A percentile compares a stretch with the other conserved stretches of the same genome.
Evolutionary conservation across 768 basidiomycete species (phyloP).

Genomic region (Chalciporus chontae): DNA sequence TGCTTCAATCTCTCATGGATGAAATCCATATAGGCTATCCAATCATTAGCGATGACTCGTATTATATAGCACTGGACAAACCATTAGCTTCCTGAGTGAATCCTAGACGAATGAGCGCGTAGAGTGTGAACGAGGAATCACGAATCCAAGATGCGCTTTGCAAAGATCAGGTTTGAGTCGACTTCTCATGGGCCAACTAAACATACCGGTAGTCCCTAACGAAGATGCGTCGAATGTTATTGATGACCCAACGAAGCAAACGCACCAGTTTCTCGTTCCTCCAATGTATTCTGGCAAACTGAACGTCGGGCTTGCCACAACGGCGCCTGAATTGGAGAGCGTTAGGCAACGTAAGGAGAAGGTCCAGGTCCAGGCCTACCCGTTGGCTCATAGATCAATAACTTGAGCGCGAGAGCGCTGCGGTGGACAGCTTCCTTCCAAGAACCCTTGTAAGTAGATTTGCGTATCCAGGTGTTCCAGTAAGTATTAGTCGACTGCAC

Average conservation of each 20-base stretch:
- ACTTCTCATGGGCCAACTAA: background rate
- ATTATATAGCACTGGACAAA: constrained; percentile 28
- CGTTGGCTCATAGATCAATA: constrained; percentile 90
- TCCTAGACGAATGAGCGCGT: constrained; percentile 89
- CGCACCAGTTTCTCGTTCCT: constrained; percentile 82
- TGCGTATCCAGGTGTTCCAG: constrained; percentile 89
- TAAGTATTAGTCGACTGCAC: constrained; percentile 67
- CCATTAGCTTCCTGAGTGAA: constrained; percentile 92
- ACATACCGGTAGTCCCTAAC: constrained; percentile 62
- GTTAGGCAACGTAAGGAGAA: background rate
- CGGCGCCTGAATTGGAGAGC: constrained; percentile 55
- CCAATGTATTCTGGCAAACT: constrained; percentile 91
- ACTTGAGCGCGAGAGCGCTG: constrained; percentile 89
- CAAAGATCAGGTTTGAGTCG: background rate
- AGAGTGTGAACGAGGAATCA: constrained; percentile 95
- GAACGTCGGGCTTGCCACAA: constrained; percentile 94
- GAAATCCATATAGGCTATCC: constrained; percentile 82
- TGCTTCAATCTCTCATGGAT: constrained; percentile 79
- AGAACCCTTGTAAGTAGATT: constrained; percentile 84
- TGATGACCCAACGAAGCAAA: background rate
- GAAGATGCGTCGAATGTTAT: background rate
- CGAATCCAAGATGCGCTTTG: constrained; percentile 83
- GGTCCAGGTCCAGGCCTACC: constrained; percentile 36
- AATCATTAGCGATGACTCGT: background rate
- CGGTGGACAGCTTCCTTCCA: constrained; percentile 96